Base-by-base conservation (phyloP, 1,284 basidiomycete species). In the Cystobasidium sp. region DNA sequence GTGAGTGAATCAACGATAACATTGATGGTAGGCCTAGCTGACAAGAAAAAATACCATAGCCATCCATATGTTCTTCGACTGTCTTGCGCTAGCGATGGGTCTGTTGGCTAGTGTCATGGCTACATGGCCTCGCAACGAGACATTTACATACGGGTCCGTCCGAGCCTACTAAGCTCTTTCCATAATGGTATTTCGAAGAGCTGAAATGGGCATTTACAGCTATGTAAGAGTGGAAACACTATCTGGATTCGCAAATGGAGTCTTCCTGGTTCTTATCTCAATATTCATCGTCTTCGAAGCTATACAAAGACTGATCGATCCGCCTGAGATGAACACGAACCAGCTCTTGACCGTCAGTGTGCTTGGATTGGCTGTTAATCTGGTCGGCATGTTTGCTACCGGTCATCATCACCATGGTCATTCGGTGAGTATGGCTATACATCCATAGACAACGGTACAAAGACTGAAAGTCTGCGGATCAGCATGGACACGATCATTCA, bases 1-100 rank as follows among this genome's bases (percentile, higher is more conserved):
- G 94, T 95, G 80, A 80, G 89, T 80, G 22, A 3, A 12, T 18
- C 22, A 1, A 46, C 16, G n/a, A 58, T 6, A 7, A 6, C 56
- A 24, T 7, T 12, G 8, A 31, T 37, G 12, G 5, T 16, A 14
- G n/a, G 9, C 12, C 22, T 59, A 62, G 41, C 0, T 69, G 43
- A 37, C 31, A 16, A 41, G 8, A 64, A 62, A 58, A 69, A 58
- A 46, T 63, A 8, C 39, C 16, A 31, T 4, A 16, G 96, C 97
- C 14, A 99, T 99, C 65, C 97, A 99, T 82, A 99, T 99, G 97
- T 93, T 95, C 31, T 99, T 99, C 80, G 97, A 99, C 84, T 99
- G 97, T 81, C 90, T 97, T 85, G 96, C 96, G 1, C 94, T 99
- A 72, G 96, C 89, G 0, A 93, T 99, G 78, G 97, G 97, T 1